phyloP scores from a whole-genome alignment of 2,329 filamentous ascomycete genomes.

The Monilinia fructicola region DNA sequence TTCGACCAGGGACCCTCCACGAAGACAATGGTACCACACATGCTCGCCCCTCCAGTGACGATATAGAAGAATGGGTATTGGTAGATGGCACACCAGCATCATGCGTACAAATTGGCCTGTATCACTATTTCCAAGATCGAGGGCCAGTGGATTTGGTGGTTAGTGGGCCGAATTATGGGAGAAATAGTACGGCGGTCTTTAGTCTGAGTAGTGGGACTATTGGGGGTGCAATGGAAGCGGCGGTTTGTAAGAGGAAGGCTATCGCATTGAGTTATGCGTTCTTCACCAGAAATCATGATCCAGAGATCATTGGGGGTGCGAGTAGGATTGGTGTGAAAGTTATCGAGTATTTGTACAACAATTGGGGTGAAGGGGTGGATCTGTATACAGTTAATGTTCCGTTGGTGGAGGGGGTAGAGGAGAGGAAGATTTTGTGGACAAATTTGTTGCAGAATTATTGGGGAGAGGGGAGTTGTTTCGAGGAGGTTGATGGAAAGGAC shows the following conservation, averaged over 20 bases:
- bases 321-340: slow-evolving; percentile 72
- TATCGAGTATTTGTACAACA: slow-evolving; percentile 73
- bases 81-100: slow-evolving; percentile 79
- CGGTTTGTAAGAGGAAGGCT: slow-evolving; percentile 65
- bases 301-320: slow-evolving; percentile 74
- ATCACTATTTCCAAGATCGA: slow-evolving; percentile 73
- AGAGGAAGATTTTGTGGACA: slow-evolving; percentile 75
- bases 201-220: slow-evolving; percentile 75
- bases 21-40: slow-evolving; percentile 68
- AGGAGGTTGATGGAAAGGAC: slow-evolving; percentile 68
- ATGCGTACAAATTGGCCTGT: slow-evolving; percentile 78
- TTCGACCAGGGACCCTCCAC: slow-evolving; percentile 63
- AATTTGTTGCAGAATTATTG: slow-evolving; percentile 89
- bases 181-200: slow-evolving; percentile 79
- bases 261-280: slow-evolving; percentile 92
- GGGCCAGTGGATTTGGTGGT: slow-evolving; percentile 75
- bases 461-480: slow-evolving; percentile 80
- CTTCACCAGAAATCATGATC: slow-evolving; percentile 77
- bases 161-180: slow-evolving; percentile 78
- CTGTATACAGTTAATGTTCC: slow-evolving; percentile 93
- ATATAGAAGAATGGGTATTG: slow-evolving; percentile 75
- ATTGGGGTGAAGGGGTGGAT: slow-evolving; percentile 74
- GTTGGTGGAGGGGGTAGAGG: slow-evolving; percentile 71
- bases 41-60: slow-evolving; percentile 52
- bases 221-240: slow-evolving; percentile 74